Evolutionary conservation across 2,329 filamentous ascomycete species (phyloP), one percentile per base, ranked within the genome.

Genomic region (Colletotrichum truncatum): DNA sequence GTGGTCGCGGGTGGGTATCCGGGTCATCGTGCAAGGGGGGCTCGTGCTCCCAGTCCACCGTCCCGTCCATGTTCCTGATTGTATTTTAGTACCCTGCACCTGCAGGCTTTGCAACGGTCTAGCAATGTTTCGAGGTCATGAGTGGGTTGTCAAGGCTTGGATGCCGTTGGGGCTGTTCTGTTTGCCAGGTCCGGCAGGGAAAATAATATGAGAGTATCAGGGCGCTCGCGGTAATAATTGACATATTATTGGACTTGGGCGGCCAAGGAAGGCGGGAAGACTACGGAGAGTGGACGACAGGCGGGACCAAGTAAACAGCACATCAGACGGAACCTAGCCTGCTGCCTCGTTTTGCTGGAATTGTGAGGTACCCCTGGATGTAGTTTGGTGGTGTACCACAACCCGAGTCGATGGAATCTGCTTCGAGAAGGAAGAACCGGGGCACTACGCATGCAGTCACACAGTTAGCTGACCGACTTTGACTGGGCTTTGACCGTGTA

Each of bases 381-480:
- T 26, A 32, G n/a, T n/a, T n/a, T n/a, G n/a, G n/a, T 55, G 36
- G 36, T 16, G 46, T 32, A 43, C 41, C 28, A 45, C 28, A 16
- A 39, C 30, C 49, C 49, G 57, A 66, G 49, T 46, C 8, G 49
- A 46, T 32, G 36, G 57, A 51, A 56, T 38, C 25, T 30, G 63
- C 53, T 66, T 66, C 63, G 52, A 53, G 63, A 66, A 65, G 63
- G 57, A 62, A 63, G 63, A 66, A 66, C 55, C 51, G 63, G 63
- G 41, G 57, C 43, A 34, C 39, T 30, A 34, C 16, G 16, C 18
- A 39, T 39, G 34, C 32, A 18, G 18, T 12, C 21, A n/a, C 12
- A 8, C 16, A 30, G 30, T 21, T 18, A 28, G 46, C 48, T 46
- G 48, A 46, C 49, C 58, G 30, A 55, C 49, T 26, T 21, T 38